A percentile compares a stretch with the other conserved stretches of the same genome.
Conservation (phyloP, 768 basidiomycete species). For the Phallus indusiatus region DNA sequence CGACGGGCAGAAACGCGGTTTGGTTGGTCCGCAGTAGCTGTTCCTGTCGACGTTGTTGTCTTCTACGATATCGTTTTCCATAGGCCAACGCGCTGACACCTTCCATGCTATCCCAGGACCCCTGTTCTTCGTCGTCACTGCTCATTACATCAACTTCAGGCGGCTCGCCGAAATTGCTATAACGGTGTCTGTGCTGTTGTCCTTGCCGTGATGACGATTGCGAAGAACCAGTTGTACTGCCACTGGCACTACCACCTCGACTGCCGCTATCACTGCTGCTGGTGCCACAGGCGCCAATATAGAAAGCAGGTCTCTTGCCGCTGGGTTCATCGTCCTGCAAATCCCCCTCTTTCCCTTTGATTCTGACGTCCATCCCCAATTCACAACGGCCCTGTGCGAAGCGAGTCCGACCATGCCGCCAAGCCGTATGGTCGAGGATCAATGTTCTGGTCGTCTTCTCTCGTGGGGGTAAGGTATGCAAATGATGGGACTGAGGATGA, state of each 20-base stretch:
- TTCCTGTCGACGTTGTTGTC: neutral
- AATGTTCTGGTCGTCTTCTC: slow-evolving; percentile 86
- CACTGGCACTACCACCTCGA: slow-evolving; percentile 18
- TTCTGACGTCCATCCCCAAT: slow-evolving; percentile 73
- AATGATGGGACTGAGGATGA: slow-evolving; percentile 81
- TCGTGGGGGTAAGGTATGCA: slow-evolving; percentile 77
- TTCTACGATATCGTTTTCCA: neutral
- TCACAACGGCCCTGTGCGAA: slow-evolving; percentile 80
- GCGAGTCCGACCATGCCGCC: slow-evolving; percentile 73
- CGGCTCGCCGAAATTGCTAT: slow-evolving; percentile 4
- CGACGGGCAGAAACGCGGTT: slow-evolving; percentile 1
- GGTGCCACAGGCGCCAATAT: slow-evolving; percentile 38
- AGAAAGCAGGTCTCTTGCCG: slow-evolving; percentile 37
- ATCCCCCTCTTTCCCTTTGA: slow-evolving; percentile 59
- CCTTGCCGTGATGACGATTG: neutral
- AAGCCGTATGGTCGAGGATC: slow-evolving; percentile 82
- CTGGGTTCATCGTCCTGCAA: slow-evolving; percentile 61
- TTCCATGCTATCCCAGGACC: slow-evolving; percentile 3
- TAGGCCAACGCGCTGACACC: slow-evolving; percentile 5
- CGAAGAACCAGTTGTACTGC: slow-evolving; percentile 28
- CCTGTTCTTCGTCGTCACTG: slow-evolving; percentile 10
- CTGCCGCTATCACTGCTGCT: neutral
- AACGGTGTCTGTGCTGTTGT: neutral
- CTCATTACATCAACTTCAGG: slow-evolving; percentile 6
- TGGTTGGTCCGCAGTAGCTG: neutral